Evolutionary conservation across 164 flowering plant species (phyloP), one percentile per base, ranked within the genome.

Genomic region (Liriodendron chinense): DNA sequence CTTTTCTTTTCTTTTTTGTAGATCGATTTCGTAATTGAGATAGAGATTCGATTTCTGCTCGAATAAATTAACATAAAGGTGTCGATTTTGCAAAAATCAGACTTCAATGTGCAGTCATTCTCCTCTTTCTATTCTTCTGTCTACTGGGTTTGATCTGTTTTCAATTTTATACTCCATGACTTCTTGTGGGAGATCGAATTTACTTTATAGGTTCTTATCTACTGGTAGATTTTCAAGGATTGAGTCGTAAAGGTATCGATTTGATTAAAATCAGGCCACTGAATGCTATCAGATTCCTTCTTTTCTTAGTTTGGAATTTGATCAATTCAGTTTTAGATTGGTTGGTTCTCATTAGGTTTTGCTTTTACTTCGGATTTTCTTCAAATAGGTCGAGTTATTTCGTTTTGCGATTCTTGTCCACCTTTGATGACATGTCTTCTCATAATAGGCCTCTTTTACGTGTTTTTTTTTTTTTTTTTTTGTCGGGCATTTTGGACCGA

Each of bases 371-470:
- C 8, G 59, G 59, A 72, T 62, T 71, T 25, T 48, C 75, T 74
- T 47, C 78, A 73, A 76, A 81, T 81, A n/a, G 81, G 77, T 81
- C 48, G 26, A 68, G 56, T 71, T 34, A 75, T 72, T 72, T 64
- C 80, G 9, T 63, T 62, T 28, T 69, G 63, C 71, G 70, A 73
- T 26, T 73, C 79, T 34, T 34, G 43, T 34, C 43, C 43, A 34
- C 43, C 43, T 34, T 34, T 7, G 43, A 34, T 0, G 0, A 34
- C 7, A 7, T 34, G 5, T 34, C 43, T 7, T 34, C 43, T 34
- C 43, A 0, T 34, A 34, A 6, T 7, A 34, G 43, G 43, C 43
- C 43, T 34, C 5, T 4, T 34, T 4, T 34, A 4, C 43, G 5
- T 34, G 0, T 34, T 4, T 34, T 34, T 4, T 34, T 34, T 4